These are phyloP conservation scores for Geum urbanum DNA, from an alignment of 306 rosid genomes.

Conservation along the genomic window DNA sequence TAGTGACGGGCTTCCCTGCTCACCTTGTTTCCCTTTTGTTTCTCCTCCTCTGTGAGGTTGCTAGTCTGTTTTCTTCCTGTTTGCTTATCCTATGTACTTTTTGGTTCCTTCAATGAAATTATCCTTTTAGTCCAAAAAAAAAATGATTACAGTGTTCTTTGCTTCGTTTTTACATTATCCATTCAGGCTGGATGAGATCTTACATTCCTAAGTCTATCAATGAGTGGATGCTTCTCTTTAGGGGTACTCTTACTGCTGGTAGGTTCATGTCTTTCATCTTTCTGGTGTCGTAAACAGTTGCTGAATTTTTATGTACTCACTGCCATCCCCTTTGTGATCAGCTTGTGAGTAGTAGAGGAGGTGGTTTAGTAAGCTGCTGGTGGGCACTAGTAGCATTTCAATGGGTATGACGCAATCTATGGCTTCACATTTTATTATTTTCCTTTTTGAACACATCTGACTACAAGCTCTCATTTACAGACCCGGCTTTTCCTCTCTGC, in stretches of 20 bases:
- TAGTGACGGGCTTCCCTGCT: too few species aligned
- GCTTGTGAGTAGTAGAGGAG: conserved; percentile 43
- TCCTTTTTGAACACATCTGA: background rate
- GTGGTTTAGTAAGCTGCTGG: conserved; percentile 64
- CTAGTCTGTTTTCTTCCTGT: too few species aligned
- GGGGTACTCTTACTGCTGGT: conserved; percentile 49
- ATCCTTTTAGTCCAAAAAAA: too few species aligned
- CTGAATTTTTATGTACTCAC: conserved; percentile 7
- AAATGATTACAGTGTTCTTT: background rate
- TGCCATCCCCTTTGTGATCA: conserved; percentile 23
- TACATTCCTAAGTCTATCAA: conserved; percentile 47
- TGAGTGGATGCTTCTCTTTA: conserved; percentile 47
- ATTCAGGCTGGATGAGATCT: conserved; percentile 70
- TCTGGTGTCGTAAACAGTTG: conserved; percentile 5
- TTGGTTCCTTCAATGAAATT: too few species aligned
- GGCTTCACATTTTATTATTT: background rate
- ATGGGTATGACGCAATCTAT: conserved; percentile 45
- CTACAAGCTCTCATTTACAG: conserved; percentile 11
- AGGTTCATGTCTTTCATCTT: conserved; percentile 4
- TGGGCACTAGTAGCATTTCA: conserved; percentile 47
- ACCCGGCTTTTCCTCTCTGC: conserved; percentile 29
- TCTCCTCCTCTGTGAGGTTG: too few species aligned
- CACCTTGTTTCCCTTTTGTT: too few species aligned
- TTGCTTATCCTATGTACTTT: too few species aligned
- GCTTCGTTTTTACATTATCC: background rate